Evolutionary conservation across 805 yeast species (phyloP).

Genomic region (Starmerella bacillaris): DNA sequence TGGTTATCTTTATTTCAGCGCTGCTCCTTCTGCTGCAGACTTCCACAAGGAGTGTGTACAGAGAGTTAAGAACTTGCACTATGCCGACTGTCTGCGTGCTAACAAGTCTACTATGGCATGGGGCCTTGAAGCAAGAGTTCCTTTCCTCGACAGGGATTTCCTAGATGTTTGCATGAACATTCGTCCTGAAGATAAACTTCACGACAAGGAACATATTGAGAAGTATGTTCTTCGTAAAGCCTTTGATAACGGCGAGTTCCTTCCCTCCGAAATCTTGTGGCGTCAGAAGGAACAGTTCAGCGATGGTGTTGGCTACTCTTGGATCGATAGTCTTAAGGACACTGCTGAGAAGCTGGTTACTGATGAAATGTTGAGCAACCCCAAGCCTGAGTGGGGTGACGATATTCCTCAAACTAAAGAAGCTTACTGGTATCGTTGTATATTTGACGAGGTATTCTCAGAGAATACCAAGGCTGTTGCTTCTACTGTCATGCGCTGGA

Average conservation of each 20-base stretch:
- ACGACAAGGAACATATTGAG: conserved; percentile 63
- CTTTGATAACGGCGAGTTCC: conserved; percentile 80
- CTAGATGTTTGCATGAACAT: conserved; percentile 85
- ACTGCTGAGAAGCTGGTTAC: conserved; percentile 71
- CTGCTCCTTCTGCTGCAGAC: conserved; percentile 82
- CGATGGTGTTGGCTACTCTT: conserved; percentile 98
- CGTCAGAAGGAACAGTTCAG: conserved; percentile 99
- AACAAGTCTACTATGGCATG: conserved; percentile 99
- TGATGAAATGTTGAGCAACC: conserved; percentile 79
- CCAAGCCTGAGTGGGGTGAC: conserved; percentile 89
- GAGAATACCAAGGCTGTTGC: conserved; percentile 80
- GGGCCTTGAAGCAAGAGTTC: conserved; percentile 99
- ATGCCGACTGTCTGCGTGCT: conserved; percentile 94
- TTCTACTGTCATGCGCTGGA: conserved; percentile 95
- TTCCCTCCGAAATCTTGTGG: conserved; percentile 94
- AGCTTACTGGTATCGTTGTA: conserved; percentile 96
- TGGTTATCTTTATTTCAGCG: conserved; percentile 92
- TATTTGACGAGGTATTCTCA: conserved; percentile 86
- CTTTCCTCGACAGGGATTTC: conserved; percentile 90
- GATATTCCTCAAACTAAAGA: conserved; percentile 95
- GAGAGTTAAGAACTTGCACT: conserved; percentile 93
- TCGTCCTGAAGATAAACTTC: conserved; percentile 81
- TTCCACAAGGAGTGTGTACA: conserved; percentile 92
- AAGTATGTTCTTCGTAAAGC: conserved; percentile 95
- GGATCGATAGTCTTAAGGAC: conserved; percentile 97